Base-by-base conservation (phyloP, 2,329 filamentous ascomycete genomes). In the Aspergillus viridinutans region DNA sequence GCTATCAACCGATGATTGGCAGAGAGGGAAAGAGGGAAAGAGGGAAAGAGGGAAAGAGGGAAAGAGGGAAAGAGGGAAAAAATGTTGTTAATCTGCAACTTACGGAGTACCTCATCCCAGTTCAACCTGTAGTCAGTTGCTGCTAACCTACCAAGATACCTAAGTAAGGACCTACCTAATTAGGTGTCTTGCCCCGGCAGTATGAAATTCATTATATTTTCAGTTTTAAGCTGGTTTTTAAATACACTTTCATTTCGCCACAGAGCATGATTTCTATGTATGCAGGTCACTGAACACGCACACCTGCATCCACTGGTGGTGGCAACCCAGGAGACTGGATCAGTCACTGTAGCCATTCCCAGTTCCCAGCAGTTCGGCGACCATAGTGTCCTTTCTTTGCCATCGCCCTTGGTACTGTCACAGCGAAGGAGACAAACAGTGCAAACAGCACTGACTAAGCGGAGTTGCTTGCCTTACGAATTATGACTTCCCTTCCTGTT, bases 301-400 rank as follows among this genome's bases (percentile, higher is more conserved):
- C 43, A 20, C 53, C 55, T 59, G 58, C 54, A 60, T 58, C 57
- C 57, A 63, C 56, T 50, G 38, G 40, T 54, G 55, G 58, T 59
- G 61, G 61, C 61, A 62, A 64, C 58, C 57, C 55, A 56, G 45
- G 53, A 28, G 51, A 51, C 57, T 50, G 25, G 49, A 51, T 55
- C 43, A 38, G 20, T 48, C 10, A 21, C 48, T 38, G 49, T 49
- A 56, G 23, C 49, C 28, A 51, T 55, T 50, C 49, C 45, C 26
- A 10, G 10, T 45, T 23, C 20, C 42, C 42, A 45, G 42, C n/a
- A 4, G 9, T 45, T 23, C 21, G 17, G 42, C n/a, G n/a, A 45
- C n/a, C n/a, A 45, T 21, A 45, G 42, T 9, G n/a, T 8, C 21
- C 42, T 45, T 20, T 9, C n/a, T 45, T 45, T 38, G 14, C 32